Evolutionary conservation across 2,329 filamentous ascomycete species (phyloP), one percentile per base, ranked within the genome.

Genomic region (Penicillium italicum): DNA sequence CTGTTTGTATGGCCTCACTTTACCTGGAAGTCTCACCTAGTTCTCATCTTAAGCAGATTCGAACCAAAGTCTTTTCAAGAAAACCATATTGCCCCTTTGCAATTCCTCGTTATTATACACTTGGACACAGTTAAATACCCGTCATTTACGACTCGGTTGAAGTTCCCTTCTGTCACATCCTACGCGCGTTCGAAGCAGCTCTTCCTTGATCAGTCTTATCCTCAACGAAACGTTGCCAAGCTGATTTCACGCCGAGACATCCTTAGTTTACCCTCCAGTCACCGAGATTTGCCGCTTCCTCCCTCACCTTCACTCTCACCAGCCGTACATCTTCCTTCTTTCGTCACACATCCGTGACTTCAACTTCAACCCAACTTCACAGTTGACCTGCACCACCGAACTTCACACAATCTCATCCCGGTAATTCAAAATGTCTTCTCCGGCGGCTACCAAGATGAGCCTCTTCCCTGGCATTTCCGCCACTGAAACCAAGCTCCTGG

Each of bases 401-500:
- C 10, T 5, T 33, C 9, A 16, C 6, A 4, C 18, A 33, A 22
- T 4, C 28, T 11, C 14, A 24, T 1, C 18, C 1, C n/a, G 0
- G 9, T 24, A 5, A 5, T 10, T 3, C 14, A 8, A n/a, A 2
- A 46, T 46, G 43, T n/a, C 43, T n/a, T n/a, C 43, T 10, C 43
- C 30, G 0, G 14, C 41, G 18, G 16, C n/a, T 12, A 7, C 37
- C 0, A 38, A 40, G 18, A 5, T 18, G 0, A 50, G 11, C 16
- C 14, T 34, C 8, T 37, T 54, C n/a, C 4, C 30, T 0, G 37
- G 26, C 5, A 40, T 54, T 4, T 36, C 30, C 0, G n/a, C 8
- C 1, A 54, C 52, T 7, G 52, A 54, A 18, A 54, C 22, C 9
- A 50, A 18, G 37, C 45, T 54, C 4, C 31, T 54, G 12, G 45